Evolutionary conservation across 2,329 filamentous ascomycete species (phyloP), one percentile per base, ranked within the genome.

Genomic region (Colletotrichum endophyticum): DNA sequence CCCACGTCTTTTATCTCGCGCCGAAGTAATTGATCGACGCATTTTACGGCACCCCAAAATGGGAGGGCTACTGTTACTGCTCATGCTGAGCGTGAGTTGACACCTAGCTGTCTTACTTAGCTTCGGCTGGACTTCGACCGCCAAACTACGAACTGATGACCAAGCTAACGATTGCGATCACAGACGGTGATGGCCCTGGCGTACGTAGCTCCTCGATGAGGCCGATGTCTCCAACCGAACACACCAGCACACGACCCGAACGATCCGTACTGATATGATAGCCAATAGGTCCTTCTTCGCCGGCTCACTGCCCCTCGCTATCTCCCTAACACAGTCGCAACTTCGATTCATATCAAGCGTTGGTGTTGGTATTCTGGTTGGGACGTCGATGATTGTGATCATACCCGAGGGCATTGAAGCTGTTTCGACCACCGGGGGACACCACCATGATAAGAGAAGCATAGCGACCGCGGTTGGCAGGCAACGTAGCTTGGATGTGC

Each of bases 341-440:
- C 88, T 99, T 73, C 94, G 96, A 82, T 88, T 98, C 66, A 95
- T 99, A 83, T 98, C 96, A 27, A 96, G 96, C 73, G 92, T 99
- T 83, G 97, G 97, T 70, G 95, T 98, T 84, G 97, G 97, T 61
- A 94, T 99, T 68, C 89, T 99, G 11, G 96, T 99, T 19, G 97
- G 97, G 44, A 99, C 97, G 32, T 96, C 96, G 2, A 90, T 99
- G 79, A 96, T 99, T 79, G 96, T 99, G 36, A 99, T 99, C 82
- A 98, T 99, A 81, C 97, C 97, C 1, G 97, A 99, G 85, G 97
- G 97, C 49, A 94, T 99, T 76, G 96, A 98, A 83, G 96, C 97
- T 5, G 90, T 98, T 73, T 95, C 97, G 80, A 92, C 89, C 16
- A 87, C 90, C 4, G 84, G 86, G 3, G 83, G 87, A 8, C 74